These are phyloP conservation scores for Ceratopteris richardii DNA, from an alignment of 75 land plant genomes.

Conservation along the genomic window DNA sequence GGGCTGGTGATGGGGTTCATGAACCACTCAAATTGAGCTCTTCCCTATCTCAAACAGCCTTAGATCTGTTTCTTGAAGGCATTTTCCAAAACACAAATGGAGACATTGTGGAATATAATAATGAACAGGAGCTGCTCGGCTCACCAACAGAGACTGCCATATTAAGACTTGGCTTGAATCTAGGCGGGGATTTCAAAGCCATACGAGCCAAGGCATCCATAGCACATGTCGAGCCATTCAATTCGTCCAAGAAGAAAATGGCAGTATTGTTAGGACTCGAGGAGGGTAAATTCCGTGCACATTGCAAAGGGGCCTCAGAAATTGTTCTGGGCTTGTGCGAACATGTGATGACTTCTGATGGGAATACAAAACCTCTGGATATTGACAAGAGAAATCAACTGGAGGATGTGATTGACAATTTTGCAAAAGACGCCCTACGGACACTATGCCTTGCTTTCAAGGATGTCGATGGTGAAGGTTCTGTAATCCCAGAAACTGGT, in stretches of 20 bases:
- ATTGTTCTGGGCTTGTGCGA: slow-evolving; percentile 61
- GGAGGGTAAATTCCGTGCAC: slow-evolving; percentile 41
- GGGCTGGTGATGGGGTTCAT: slow-evolving; percentile 39
- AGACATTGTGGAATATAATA: slow-evolving; percentile 53
- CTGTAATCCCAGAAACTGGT: slow-evolving; percentile 40
- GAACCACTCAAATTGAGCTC: slow-evolving; percentile 13
- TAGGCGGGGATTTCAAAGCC: slow-evolving; percentile 41
- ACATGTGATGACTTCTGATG: slow-evolving; percentile 33
- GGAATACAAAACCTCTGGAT: slow-evolving; percentile 28
- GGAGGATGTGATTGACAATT: slow-evolving; percentile 38
- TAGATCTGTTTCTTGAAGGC: slow-evolving; percentile 38
- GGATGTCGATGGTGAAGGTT: slow-evolving; percentile 34
- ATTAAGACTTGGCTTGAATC: slow-evolving; percentile 48
- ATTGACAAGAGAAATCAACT: slow-evolving; percentile 19
- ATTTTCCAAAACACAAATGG: slow-evolving; percentile 59
- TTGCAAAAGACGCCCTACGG: slow-evolving; percentile 60
- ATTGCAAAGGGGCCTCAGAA: slow-evolving; percentile 85
- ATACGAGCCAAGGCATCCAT: slow-evolving; percentile 27
- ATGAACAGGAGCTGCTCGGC: slow-evolving; percentile 46
- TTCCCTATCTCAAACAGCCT: slow-evolving; percentile 12
- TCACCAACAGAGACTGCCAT: slow-evolving; percentile 74
- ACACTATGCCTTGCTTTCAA: slow-evolving; percentile 61
- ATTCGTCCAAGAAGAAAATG: slow-evolving; percentile 74
- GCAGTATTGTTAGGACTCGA: slow-evolving; percentile 50
- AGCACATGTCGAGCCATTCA: slow-evolving; percentile 63